phyloP scores from a whole-genome alignment of 345 rosid species.

The Microcos paniculata region DNA sequence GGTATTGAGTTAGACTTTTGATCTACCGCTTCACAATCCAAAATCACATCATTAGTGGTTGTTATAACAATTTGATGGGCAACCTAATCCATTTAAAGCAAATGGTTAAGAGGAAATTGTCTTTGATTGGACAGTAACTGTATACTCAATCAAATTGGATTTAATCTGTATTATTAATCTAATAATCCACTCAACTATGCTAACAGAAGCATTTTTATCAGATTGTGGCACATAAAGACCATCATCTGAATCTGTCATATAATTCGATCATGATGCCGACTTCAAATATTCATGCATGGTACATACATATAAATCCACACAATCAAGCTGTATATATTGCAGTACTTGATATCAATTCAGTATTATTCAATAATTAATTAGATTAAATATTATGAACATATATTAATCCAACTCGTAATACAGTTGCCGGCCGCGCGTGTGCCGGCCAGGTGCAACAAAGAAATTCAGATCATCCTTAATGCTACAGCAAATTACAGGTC shows the following conservation, averaged over 20 bases:
- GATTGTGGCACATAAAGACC: not conserved
- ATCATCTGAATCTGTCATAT: constrained; percentile 8
- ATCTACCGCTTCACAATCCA: constrained; percentile 28
- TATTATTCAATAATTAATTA: not conserved
- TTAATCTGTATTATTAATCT: constrained; percentile 11
- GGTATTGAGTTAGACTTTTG: constrained; percentile 28
- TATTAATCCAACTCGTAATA: constrained; percentile 2
- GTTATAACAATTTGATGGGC: constrained; percentile 40
- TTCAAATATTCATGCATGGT: not conserved
- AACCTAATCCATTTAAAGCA: constrained; percentile 36
- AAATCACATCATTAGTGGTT: constrained; percentile 41
- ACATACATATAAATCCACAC: not conserved
- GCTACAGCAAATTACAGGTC: not conserved
- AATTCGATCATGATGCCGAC: constrained; percentile 24
- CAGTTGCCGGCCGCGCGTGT: constrained; percentile 11
- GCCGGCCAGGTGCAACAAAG: constrained; percentile 4
- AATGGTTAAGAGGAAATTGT: constrained; percentile 13
- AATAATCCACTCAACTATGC: constrained; percentile 8
- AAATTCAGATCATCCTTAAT: not conserved
- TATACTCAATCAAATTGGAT: not conserved
- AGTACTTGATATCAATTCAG: not conserved
- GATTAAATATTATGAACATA: not conserved
- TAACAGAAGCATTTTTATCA: constrained; percentile 10
- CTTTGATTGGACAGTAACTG: constrained; percentile 16
- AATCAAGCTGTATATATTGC: not conserved